These are phyloP conservation scores for Trametes coccinea DNA, from an alignment of 768 basidiomycete genomes.

Conservation along the genomic window DNA sequence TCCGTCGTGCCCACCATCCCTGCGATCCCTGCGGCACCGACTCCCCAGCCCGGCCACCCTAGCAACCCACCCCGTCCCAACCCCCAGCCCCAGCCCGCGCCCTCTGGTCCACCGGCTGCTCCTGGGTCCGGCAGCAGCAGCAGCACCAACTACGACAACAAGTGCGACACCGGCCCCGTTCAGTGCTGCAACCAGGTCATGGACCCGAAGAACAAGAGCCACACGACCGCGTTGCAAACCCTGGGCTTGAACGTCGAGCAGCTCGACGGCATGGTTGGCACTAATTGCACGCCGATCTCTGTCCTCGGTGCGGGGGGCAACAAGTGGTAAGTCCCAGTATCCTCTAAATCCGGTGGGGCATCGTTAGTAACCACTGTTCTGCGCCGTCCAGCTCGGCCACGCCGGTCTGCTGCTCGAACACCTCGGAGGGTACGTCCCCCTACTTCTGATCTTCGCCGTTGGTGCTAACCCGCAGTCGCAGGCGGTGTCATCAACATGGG, in stretches of 20 bases:
- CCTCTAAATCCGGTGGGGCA: not conserved
- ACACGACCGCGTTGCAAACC: not conserved
- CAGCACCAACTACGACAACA: not conserved
- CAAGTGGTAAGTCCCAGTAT: constrained; percentile 5
- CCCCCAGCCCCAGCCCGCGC: not conserved
- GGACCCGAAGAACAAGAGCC: not conserved
- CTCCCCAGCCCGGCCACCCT: not conserved
- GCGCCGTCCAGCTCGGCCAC: not conserved
- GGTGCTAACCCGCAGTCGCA: not conserved
- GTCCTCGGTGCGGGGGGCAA: not conserved
- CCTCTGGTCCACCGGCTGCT: not conserved
- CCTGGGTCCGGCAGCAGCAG: not conserved
- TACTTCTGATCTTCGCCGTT: not conserved
- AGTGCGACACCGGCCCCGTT: constrained; percentile 14
- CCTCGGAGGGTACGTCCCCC: not conserved
- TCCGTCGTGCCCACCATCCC: not conserved
- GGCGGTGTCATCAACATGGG: constrained; percentile 12
- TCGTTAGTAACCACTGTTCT: not conserved
- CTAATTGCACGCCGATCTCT: constrained; percentile 11
- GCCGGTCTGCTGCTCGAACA: constrained; percentile 19
- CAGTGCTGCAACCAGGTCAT: constrained; percentile 14
- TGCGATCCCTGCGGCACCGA: not conserved
- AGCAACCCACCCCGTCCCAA: not conserved
- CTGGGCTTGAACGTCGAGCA: constrained; percentile 15
- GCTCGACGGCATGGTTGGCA: constrained; percentile 4